Conservation (phyloP, 345 rosid species). For the Bruguiera gymnorhiza region DNA sequence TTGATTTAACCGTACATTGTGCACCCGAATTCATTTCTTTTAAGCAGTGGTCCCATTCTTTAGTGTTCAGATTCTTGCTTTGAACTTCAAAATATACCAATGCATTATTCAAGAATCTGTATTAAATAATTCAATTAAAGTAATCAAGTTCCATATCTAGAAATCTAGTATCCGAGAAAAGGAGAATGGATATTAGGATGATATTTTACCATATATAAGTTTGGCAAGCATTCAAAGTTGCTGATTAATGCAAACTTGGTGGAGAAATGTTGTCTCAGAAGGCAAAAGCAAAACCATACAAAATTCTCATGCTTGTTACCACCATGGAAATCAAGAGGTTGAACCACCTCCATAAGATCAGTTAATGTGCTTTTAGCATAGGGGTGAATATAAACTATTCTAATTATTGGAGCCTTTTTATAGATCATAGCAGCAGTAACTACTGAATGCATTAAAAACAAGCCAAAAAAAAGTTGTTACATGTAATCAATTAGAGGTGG, state of each 20-base stretch:
- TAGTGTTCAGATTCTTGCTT: conserved; percentile 30
- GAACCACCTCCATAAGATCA: no score
- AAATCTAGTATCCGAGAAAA: conserved; percentile 6
- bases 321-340: neutral
- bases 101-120: conserved; percentile 10
- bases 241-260: neutral
- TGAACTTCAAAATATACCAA: conserved; percentile 23
- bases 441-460: no score
- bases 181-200: neutral
- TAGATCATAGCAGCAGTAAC: no score
- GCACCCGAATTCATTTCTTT: conserved; percentile 21
- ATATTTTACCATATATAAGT: conserved; percentile 15
- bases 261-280: neutral
- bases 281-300: neutral
- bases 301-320: neutral
- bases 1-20: conserved; percentile 14
- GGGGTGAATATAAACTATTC: no score
- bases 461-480: no score
- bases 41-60: conserved; percentile 19
- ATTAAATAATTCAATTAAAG: neutral
- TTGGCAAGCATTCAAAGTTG: conserved; percentile 10
- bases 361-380: no score
- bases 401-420: no score
- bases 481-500: no score
- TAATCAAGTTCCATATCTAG: neutral